A percentile compares a stretch with the other conserved stretches of the same genome.
phyloP scores from a whole-genome alignment of 2,329 filamentous ascomycete species.

The Pestalotiopsis sp. region DNA sequence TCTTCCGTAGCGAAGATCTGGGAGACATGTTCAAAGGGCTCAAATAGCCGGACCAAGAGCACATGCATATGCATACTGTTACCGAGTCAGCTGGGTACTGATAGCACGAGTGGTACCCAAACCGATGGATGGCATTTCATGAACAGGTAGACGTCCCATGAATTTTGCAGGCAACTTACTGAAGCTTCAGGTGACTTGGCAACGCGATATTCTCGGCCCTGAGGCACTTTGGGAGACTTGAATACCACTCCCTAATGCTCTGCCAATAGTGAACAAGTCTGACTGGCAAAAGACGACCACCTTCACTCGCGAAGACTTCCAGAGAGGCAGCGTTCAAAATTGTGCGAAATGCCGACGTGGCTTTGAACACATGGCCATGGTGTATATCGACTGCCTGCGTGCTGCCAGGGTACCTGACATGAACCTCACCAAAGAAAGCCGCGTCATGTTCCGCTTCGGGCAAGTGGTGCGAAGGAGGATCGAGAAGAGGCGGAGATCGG shows the following conservation, averaged over 20 bases:
- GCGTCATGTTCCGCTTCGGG: slow-evolving; percentile 27
- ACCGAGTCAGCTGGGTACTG: not conserved
- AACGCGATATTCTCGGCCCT: slow-evolving; percentile 31
- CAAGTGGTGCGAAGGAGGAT: slow-evolving; percentile 31
- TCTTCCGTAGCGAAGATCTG: slow-evolving; percentile 14
- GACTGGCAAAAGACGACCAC: slow-evolving; percentile 18
- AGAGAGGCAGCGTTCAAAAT: slow-evolving; percentile 36
- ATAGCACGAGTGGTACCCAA: not conserved
- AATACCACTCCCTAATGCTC: slow-evolving; percentile 31
- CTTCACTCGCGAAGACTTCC: slow-evolving; percentile 13
- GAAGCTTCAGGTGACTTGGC: slow-evolving; percentile 37
- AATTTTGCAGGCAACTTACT: slow-evolving; percentile 29
- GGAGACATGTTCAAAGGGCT: slow-evolving; percentile 20
- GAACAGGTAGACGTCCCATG: not conserved
- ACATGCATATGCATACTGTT: slow-evolving; percentile 38
- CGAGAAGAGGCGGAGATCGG: slow-evolving; percentile 28
- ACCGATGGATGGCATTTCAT: not conserved
- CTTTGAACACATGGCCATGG: slow-evolving; percentile 32
- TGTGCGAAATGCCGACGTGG: slow-evolving; percentile 29
- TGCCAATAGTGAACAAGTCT: slow-evolving; percentile 22
- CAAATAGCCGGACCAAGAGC: slow-evolving; percentile 36
- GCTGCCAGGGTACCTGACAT: slow-evolving; percentile 36
- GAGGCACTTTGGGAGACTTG: slow-evolving; percentile 26
- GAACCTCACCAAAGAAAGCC: slow-evolving; percentile 38
- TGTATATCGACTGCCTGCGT: slow-evolving; percentile 21